Base-by-base conservation (phyloP, 2,329 filamentous ascomycete genomes). In the Colletotrichum siamense region DNA sequence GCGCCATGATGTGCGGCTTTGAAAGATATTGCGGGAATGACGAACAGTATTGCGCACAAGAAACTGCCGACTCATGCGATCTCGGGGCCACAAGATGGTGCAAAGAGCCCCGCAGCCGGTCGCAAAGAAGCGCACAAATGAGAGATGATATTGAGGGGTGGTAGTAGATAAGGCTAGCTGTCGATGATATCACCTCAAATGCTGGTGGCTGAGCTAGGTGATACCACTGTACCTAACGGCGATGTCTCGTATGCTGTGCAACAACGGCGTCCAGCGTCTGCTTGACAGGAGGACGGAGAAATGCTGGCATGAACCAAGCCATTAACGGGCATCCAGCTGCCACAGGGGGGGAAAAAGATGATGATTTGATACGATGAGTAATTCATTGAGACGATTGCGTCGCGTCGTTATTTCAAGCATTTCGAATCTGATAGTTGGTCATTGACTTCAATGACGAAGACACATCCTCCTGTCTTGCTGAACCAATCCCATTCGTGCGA, bases 61-160 rank as follows among this genome's bases (percentile, higher is more conserved):
- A 59, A 8, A 59, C 26, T 34, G 44, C n/a, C 62, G 62, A 64
- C 22, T 12, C 6, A 28, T 24, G 15, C 22, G 62, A 64, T 44
- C n/a, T 64, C 24, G 63, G 18, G 8, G 32, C 32, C 13, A 34
- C 32, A 59, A 16, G 8, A 28, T 18, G 55, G 44, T 52, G 5
- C 44, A 52, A 24, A 32, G 1, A 32, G 59, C 30, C 32, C 59
- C 59, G 3, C 30, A 32, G n/a, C 4, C 30, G 30, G 59, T 28
- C n/a, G 28, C 8, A 22, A 15, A 32, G 63, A 70, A 70, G 68
- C 68, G 57, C 68, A n/a, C 57, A 32, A 70, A 63, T 70, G 68
- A 63, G 68, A 44, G 15, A 24, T 7, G 10, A 12, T 3, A 22
- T 15, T 10, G 22, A 28, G 24, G 16, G 28, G 16, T 28, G 26